Conservation (phyloP, 371 early-diverging fungal genomes). For the Mortierella sp. region DNA sequence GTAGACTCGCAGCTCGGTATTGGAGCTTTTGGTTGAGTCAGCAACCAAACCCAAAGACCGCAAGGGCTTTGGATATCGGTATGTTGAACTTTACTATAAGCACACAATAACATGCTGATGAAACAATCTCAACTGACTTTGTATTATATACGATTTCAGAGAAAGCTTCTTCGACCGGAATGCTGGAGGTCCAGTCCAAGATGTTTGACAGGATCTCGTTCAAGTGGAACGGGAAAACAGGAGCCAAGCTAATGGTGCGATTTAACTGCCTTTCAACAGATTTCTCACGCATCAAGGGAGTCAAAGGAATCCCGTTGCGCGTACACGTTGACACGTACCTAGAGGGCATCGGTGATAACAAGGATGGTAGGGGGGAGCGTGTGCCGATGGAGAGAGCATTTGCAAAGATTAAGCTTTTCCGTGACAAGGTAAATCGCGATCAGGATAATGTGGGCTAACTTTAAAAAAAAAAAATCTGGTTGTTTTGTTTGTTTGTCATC, state of each 20-base stretch:
- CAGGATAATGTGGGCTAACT: no score
- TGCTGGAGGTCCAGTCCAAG: conserved; percentile 65
- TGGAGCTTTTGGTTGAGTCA: conserved; percentile 86
- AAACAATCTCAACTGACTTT: no score
- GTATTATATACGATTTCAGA: conserved; percentile 21
- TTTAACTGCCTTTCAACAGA: conserved; percentile 89
- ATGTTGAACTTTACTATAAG: neutral
- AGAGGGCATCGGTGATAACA: neutral
- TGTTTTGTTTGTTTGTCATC: no score
- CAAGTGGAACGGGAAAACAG: conserved; percentile 78
- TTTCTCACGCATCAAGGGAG: conserved; percentile 87
- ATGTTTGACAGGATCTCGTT: conserved; percentile 83
- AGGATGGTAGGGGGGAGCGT: neutral
- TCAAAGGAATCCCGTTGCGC: conserved; percentile 86
- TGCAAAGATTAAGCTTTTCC: conserved; percentile 80
- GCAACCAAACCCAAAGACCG: conserved; percentile 70
- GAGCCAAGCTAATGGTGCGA: conserved; percentile 78
- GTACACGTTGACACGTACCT: conserved; percentile 66
- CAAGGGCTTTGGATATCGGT: conserved; percentile 68
- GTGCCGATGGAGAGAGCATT: conserved; percentile 66
- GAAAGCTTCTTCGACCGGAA: conserved; percentile 62
- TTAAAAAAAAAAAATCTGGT: neutral
- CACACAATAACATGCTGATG: neutral
- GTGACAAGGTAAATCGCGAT: conserved; percentile 73
- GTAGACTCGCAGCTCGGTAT: conserved; percentile 73